Evolutionary conservation across 2,329 filamentous ascomycete species (phyloP).

Genomic region (Aspergillus ochraceoroseus): DNA sequence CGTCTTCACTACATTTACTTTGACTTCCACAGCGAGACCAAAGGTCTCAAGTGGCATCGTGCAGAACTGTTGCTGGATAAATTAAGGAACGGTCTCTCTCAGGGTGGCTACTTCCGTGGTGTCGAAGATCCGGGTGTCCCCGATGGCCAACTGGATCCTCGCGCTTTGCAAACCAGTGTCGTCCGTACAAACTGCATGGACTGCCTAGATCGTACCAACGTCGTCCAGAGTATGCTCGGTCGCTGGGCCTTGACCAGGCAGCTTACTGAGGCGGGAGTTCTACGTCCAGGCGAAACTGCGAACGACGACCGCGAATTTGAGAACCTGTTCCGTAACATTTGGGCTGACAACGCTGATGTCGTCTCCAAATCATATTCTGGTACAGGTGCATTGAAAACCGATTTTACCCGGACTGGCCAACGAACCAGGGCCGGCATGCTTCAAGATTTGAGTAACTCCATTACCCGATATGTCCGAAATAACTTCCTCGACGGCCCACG

Average conservation of each 20-base stretch:
- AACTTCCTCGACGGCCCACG: constrained; percentile 92
- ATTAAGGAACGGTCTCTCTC: constrained; percentile 67
- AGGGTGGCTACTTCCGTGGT: constrained; percentile 88
- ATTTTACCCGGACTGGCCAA: constrained; percentile 89
- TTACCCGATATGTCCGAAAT: constrained; percentile 85
- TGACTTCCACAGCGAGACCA: constrained; percentile 97
- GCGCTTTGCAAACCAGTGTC: constrained; percentile 77
- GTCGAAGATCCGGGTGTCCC: constrained; percentile 72
- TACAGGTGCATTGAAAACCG: constrained; percentile 95
- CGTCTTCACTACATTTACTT: constrained; percentile 95
- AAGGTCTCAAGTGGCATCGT: constrained; percentile 88
- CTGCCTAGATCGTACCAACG: constrained; percentile 94
- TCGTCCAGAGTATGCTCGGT: constrained; percentile 95
- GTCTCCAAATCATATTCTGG: constrained; percentile 91
- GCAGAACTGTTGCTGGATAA: constrained; percentile 81
- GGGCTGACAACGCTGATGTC: constrained; percentile 97
- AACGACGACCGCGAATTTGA: constrained; percentile 79
- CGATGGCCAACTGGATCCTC: constrained; percentile 70
- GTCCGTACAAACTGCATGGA: constrained; percentile 99
- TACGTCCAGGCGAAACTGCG: constrained; percentile 70
- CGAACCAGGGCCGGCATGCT: constrained; percentile 79
- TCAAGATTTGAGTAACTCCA: constrained; percentile 80
- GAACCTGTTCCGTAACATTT: constrained; percentile 88
- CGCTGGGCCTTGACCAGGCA: constrained; percentile 84
- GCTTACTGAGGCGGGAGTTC: constrained; percentile 75